Evolutionary conservation across 148 eudicot genomes (phyloP).

Genomic region (Hydrangea macrophylla): DNA sequence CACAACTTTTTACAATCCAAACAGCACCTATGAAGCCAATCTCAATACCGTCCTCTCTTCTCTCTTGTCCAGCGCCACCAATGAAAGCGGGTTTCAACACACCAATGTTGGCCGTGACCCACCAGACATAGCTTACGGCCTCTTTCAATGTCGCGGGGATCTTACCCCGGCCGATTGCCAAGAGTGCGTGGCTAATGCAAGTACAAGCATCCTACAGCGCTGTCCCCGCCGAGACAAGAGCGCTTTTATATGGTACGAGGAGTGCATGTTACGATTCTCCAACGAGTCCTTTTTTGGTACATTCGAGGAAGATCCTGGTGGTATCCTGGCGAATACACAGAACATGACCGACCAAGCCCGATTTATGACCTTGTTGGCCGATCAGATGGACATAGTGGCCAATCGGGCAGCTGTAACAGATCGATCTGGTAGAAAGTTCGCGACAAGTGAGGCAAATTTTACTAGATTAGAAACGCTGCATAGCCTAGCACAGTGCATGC

Average conservation of each 20-base stretch:
- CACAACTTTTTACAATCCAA: neutral
- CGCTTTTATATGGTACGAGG: slow-evolving; percentile 21
- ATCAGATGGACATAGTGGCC: too few species aligned
- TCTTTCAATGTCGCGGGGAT: slow-evolving; percentile 33
- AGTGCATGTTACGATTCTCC: slow-evolving; percentile 28
- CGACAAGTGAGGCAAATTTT: too few species aligned
- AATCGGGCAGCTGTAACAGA: too few species aligned
- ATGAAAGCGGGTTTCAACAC: neutral
- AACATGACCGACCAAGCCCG: neutral
- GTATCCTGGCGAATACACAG: too few species aligned
- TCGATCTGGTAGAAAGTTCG: too few species aligned
- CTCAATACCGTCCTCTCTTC: slow-evolving; percentile 16
- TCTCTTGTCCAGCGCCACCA: slow-evolving; percentile 15
- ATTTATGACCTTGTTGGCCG: neutral
- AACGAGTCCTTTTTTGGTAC: neutral
- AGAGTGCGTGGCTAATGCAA: slow-evolving; percentile 25
- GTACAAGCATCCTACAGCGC: neutral
- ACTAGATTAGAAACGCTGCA: too few species aligned
- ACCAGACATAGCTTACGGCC: slow-evolving; percentile 18
- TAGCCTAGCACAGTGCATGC: too few species aligned
- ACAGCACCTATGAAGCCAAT: slow-evolving; percentile 2
- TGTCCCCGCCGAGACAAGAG: slow-evolving; percentile 10
- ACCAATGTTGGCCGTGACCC: slow-evolving; percentile 2
- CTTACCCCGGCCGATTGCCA: slow-evolving; percentile 2
- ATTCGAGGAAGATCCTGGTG: too few species aligned